These are phyloP conservation scores for Diplosphaera chodatii DNA, from an alignment of 139 green algal species.

Conservation along the genomic window DNA sequence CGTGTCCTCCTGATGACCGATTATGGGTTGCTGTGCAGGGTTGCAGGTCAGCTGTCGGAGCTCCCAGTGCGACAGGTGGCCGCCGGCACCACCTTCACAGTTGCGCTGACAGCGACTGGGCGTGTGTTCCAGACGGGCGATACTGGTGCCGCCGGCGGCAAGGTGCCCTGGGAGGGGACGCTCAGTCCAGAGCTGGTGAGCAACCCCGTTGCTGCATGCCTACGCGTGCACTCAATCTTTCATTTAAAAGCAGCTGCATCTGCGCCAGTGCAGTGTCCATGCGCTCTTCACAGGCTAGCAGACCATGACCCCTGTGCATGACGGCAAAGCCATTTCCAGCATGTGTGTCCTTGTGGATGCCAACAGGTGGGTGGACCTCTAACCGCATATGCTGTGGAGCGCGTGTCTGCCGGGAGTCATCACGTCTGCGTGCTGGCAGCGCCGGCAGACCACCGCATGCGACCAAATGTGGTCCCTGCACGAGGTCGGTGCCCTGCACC, in stretches of 20 bases:
- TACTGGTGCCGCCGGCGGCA: conserved; percentile 46
- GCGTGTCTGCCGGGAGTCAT: conserved; percentile 53
- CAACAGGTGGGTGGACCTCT: conserved; percentile 26
- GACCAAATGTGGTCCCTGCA: no score
- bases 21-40: no score
- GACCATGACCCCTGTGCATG: no score
- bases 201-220: no score
- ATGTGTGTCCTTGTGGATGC: no score
- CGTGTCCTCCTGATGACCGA: no score
- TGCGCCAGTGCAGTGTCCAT: no score
- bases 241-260: no score
- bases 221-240: no score
- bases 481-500: no score
- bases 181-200: conserved; percentile 4
- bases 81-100: conserved; percentile 73
- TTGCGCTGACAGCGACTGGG: conserved; percentile 60
- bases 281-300: no score
- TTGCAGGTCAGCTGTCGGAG: conserved; percentile 19
- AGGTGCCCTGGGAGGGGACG: conserved; percentile 42
- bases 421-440: conserved; percentile 53
- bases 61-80: conserved; percentile 42
- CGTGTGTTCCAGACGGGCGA: conserved; percentile 71
- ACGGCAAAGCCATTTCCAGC: no score
- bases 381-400: conserved; percentile 28
- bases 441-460: conserved; percentile 16